Base-by-base conservation (phyloP, 495 filamentous ascomycete genomes). In the Penicillium waksmanii region DNA sequence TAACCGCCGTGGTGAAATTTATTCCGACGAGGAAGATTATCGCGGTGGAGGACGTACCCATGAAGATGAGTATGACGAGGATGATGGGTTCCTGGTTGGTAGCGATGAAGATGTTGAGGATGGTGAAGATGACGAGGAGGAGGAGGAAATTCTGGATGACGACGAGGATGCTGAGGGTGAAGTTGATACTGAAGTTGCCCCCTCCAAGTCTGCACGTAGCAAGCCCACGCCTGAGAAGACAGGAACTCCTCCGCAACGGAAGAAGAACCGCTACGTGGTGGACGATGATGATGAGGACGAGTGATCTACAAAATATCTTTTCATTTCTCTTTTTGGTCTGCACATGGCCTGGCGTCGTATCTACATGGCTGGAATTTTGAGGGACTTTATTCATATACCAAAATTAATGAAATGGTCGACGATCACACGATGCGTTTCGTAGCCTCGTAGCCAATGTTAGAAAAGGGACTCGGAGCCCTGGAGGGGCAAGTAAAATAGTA, bases 31-130 rank as follows among this genome's bases (percentile, higher is more conserved):
- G 58, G 72, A 82, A 1, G 89, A 96, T 25, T 85, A 87, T 57
- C 83, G 85, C 36, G 79, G 86, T 42, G 84, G 86, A 3, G 84
- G 86, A 3, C 77, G 81, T 23, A 82, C 81, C 17, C 81, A 83
- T 19, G 84, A 91, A 61, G 92, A 97, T 66, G 90, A 94, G 68
- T 97, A 93, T 65, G 89, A 92, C 60, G 84, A 87, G 66, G 88
- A 91, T 23, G 89, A 93, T 63, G 89, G 87, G 6, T 93, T 93
- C 72, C 74, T 93, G 55, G 89, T 89, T 10, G 83, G 82, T 36
- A 92, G 88, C 64, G 89, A 89, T 55, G 87, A 91, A 59, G 89
- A 90, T 38, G 74, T 85, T 9, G 86, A 85, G 61, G 77, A 82
- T 33, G 81, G 69, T 17, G 85, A 69, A 13, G 83, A 80, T 11